phyloP scores from a whole-genome alignment of 2,329 filamentous ascomycete genomes.

The Fusarium goolgardi region DNA sequence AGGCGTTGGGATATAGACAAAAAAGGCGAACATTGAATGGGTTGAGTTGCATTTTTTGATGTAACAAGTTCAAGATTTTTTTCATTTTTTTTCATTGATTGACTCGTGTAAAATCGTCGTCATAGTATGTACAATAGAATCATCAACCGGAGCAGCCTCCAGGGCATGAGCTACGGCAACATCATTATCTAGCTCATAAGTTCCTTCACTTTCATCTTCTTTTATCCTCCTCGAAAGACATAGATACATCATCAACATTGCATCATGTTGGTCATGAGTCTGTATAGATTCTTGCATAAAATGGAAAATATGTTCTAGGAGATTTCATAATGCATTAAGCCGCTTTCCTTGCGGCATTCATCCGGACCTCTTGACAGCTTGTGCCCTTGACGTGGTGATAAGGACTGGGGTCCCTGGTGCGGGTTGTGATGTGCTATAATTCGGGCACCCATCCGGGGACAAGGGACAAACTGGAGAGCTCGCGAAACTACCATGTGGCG shows the following conservation, averaged over 20 bases:
- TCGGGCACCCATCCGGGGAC: constrained; percentile 5
- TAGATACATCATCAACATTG: constrained; percentile 31
- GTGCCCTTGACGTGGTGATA: constrained; percentile 1
- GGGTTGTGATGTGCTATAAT: constrained; percentile 6
- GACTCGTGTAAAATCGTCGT: constrained; percentile 17
- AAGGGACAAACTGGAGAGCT: constrained; percentile 19
- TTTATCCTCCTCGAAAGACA: constrained; percentile 12
- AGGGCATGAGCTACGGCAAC: constrained; percentile 28
- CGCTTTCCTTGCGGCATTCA: constrained; percentile 23
- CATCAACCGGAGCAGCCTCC: constrained; percentile 27
- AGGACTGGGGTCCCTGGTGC: constrained; percentile 4
- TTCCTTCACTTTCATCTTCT: constrained; percentile 1
- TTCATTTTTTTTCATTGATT: constrained; percentile 3
- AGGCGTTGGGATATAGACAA: constrained; percentile 34
- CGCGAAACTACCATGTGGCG: constrained; percentile 20
- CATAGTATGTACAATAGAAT: constrained; percentile 35
- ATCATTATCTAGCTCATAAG: constrained; percentile 6
- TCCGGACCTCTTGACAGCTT: constrained; percentile 10
- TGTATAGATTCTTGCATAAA: constrained; percentile 20
- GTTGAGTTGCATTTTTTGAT: constrained; percentile 1
- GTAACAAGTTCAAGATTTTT: neutral
- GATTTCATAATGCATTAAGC: constrained; percentile 34
- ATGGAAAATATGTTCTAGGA: constrained; percentile 21
- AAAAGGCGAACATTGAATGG: constrained; percentile 13
- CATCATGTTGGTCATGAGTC: constrained; percentile 27